A percentile compares a stretch with the other conserved stretches of the same genome.
Conservation (phyloP, 371 early-diverging fungal species). For the Mucor piriformis region DNA sequence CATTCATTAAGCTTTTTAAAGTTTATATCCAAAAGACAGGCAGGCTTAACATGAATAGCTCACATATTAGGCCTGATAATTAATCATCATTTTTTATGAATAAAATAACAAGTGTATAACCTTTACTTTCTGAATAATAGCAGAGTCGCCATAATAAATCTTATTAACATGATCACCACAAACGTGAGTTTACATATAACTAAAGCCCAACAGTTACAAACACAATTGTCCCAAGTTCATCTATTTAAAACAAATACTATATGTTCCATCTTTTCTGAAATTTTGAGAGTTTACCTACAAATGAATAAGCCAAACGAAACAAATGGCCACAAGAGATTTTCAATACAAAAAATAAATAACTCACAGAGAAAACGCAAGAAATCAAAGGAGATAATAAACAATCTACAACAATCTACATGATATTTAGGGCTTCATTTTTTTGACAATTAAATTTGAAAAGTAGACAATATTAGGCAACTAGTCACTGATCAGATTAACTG, state of each 20-base stretch:
- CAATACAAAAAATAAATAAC: constrained; percentile 12
- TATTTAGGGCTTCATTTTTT: constrained; percentile 5
- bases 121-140: constrained; percentile 13
- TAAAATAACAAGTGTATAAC: constrained; percentile 11
- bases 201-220: constrained; percentile 8
- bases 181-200: constrained; percentile 4
- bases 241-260: constrained; percentile 12
- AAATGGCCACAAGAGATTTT: constrained; percentile 8
- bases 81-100: constrained; percentile 15
- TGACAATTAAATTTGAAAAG: too few relatives aligned
- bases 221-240: constrained; percentile 2
- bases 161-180: constrained; percentile 12
- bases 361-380: constrained; percentile 13
- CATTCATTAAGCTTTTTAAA: constrained; percentile 13
- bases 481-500: constrained; percentile 27
- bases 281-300: constrained; percentile 11
- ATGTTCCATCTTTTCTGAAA: constrained; percentile 3
- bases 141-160: constrained; percentile 9
- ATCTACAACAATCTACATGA: constrained; percentile 3
- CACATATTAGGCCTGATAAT: constrained; percentile 12
- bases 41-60: constrained; percentile 15
- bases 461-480: constrained; percentile 28
- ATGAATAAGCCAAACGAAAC: constrained; percentile 12
- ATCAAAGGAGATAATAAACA: constrained; percentile 7
- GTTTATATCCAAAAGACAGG: constrained; percentile 19